Conservation (phyloP, 2,329 filamentous ascomycete genomes). For the Stylonectria norvegica region DNA sequence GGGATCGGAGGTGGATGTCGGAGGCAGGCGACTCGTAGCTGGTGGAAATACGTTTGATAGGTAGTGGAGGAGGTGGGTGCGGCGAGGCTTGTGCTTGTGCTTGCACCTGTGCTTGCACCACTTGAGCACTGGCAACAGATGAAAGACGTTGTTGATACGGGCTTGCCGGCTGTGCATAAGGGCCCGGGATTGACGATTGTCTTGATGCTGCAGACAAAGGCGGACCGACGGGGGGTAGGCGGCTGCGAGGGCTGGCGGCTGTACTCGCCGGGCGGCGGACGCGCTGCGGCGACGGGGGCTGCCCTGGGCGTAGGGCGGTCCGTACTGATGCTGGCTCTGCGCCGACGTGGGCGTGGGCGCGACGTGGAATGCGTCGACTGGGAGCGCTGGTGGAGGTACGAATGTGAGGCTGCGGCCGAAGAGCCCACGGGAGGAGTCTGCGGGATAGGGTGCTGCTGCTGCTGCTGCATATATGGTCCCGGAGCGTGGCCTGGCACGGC, state of each 20-base stretch:
- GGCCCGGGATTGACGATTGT: constrained; percentile 39
- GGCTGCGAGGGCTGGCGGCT: constrained; percentile 53
- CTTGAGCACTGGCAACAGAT: constrained; percentile 27
- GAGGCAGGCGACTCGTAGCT: constrained; percentile 42
- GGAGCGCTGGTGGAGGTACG: constrained; percentile 47
- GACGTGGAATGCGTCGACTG: constrained; percentile 58
- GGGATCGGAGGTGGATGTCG: constrained; percentile 47
- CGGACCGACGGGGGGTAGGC: constrained; percentile 50
- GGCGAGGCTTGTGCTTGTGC: constrained; percentile 33
- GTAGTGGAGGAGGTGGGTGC: constrained; percentile 34
- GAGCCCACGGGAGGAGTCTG: constrained; percentile 50
- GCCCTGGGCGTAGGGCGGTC: constrained; percentile 47
- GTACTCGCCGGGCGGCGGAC: constrained; percentile 41
- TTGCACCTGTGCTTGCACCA: constrained; percentile 29
- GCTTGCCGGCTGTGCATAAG: constrained; percentile 51
- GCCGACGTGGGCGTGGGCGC: constrained; percentile 60
- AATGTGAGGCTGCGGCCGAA: constrained; percentile 37
- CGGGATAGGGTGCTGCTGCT: constrained; percentile 36
- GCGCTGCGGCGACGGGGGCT: constrained; percentile 50
- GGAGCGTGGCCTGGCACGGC: constrained; percentile 30
- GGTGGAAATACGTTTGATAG: constrained; percentile 40
- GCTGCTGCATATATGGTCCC: constrained; percentile 41
- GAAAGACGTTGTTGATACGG: constrained; percentile 55
- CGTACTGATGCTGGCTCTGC: constrained; percentile 55
- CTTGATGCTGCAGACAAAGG: constrained; percentile 43